Evolutionary conservation across 2,329 filamentous ascomycete genomes (phyloP), one percentile per base, ranked within the genome.

Genomic region (Microdochium paspali): DNA sequence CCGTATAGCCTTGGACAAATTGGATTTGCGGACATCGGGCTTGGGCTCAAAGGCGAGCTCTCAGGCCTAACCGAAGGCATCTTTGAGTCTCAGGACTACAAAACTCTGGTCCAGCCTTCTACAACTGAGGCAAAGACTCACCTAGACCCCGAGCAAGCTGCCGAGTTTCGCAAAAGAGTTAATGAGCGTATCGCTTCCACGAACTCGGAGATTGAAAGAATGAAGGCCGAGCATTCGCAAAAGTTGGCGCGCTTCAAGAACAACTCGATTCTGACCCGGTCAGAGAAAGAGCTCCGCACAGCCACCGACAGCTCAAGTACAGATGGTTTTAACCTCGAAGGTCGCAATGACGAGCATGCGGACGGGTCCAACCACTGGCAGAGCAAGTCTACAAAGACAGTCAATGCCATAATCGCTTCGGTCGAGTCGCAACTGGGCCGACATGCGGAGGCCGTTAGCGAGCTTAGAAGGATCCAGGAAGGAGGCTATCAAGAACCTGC

Each of bases 1-100:
- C 89, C 90, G 0, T 96, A 95, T 61, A 77, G 85, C 23, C 85
- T 91, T 51, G 79, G 78, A 45, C 88, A 94, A 61, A 95, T 98
- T 49, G 80, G 84, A 9, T 90, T 91, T 1, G 81, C 90, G 2
- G 90, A 95, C 61, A 78, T 97, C 28, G 90, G 90, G 1, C 72
- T 97, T 10, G 93, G 93, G 3, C 76, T 86, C 45, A 87, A 84
- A 65, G 93, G 93, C 31, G 86, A 90, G 64, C 73, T 98, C 20
- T 82, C 87, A 23, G 75, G 79, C 0, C 69, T 97, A 47, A 97
- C 93, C 0, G 83, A 87, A 30, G 90, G 87, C 4, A 87, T 96
- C 48, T 89, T 96, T 48, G 82, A 93, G 48, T 73, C 77, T 1
- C 77, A 79, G 52, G 71, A 69, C 1, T 40, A 40, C 35, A 40